These are phyloP conservation scores for Tulasnella sp. DNA, from an alignment of 768 basidiomycete genomes.

Conservation along the genomic window DNA sequence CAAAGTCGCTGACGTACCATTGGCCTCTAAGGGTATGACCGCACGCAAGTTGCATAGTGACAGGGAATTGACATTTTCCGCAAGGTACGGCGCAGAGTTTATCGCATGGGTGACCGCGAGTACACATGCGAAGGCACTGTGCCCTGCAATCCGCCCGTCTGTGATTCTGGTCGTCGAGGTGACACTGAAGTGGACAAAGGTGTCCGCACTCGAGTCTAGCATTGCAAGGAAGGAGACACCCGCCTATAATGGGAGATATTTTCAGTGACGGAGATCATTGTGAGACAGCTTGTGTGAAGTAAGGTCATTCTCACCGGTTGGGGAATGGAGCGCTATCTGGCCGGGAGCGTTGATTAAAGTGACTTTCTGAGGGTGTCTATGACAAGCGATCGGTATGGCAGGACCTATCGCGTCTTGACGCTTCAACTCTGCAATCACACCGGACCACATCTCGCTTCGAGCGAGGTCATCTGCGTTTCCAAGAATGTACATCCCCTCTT, in stretches of 20 bases:
- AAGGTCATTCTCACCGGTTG: constrained; percentile 47
- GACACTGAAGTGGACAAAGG: constrained; percentile 20
- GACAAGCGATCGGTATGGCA: constrained; percentile 56
- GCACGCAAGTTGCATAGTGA: constrained; percentile 53
- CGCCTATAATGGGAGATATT: constrained; percentile 44
- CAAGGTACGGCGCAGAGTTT: constrained; percentile 20
- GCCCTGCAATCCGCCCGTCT: neutral
- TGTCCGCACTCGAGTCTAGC: constrained; percentile 16
- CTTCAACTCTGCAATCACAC: constrained; percentile 55
- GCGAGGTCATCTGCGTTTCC: constrained; percentile 51
- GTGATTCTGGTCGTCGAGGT: constrained; percentile 21
- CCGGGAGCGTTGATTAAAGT: constrained; percentile 51
- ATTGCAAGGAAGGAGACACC: constrained; percentile 49
- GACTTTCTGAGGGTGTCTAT: constrained; percentile 46
- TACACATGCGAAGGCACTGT: constrained; percentile 11
- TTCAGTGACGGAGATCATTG: constrained; percentile 35
- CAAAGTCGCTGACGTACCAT: neutral
- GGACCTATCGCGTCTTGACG: constrained; percentile 46
- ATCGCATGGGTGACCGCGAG: constrained; percentile 10
- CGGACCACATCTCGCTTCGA: constrained; percentile 54
- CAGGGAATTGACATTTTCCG: constrained; percentile 40
- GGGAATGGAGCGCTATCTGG: constrained; percentile 49
- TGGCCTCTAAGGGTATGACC: constrained; percentile 33
- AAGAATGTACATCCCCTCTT: constrained; percentile 68
- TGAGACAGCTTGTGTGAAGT: neutral